Evolutionary conservation across 2,329 filamentous ascomycete genomes (phyloP).

Genomic region (Arachnopeziza araneosa): DNA sequence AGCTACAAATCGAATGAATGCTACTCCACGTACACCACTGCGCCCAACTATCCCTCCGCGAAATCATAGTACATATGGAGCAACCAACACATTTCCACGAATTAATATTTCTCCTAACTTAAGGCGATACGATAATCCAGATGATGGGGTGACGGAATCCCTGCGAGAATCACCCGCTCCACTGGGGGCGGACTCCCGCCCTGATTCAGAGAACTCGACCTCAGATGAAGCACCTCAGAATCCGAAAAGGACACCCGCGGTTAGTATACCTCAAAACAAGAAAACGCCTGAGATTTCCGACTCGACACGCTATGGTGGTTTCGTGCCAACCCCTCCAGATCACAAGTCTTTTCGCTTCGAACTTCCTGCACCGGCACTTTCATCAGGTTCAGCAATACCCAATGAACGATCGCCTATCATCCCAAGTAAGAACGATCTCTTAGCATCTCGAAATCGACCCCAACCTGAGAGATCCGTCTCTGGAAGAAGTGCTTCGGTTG

Average conservation of each 20-base stretch:
- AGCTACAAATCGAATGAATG: slow-evolving; percentile 59
- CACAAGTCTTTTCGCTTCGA: slow-evolving; percentile 39
- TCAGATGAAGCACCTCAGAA: slow-evolving; percentile 5
- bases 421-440: neutral
- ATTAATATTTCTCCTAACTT: slow-evolving; percentile 6
- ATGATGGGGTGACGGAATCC: slow-evolving; percentile 6
- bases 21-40: slow-evolving; percentile 38
- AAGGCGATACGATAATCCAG: neutral
- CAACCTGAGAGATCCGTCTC: neutral
- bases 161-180: slow-evolving; percentile 18
- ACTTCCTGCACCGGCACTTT: slow-evolving; percentile 53
- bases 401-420: neutral
- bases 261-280: slow-evolving; percentile 3
- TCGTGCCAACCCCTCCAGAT: slow-evolving; percentile 48
- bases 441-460: neutral
- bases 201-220: slow-evolving; percentile 14
- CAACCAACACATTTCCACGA: slow-evolving; percentile 8
- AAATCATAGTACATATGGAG: slow-evolving; percentile 20
- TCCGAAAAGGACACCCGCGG: neutral
- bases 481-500: slow-evolving; percentile 9
- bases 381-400: slow-evolving; percentile 3
- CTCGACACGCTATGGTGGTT: slow-evolving; percentile 55
- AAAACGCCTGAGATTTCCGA: slow-evolving; percentile 31
- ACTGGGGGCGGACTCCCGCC: slow-evolving; percentile 18
- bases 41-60: slow-evolving; percentile 8